Evolutionary conservation across 2,329 filamentous ascomycete genomes (phyloP), one percentile per base, ranked within the genome.

Genomic region (Chaetoscypha palmicola): DNA sequence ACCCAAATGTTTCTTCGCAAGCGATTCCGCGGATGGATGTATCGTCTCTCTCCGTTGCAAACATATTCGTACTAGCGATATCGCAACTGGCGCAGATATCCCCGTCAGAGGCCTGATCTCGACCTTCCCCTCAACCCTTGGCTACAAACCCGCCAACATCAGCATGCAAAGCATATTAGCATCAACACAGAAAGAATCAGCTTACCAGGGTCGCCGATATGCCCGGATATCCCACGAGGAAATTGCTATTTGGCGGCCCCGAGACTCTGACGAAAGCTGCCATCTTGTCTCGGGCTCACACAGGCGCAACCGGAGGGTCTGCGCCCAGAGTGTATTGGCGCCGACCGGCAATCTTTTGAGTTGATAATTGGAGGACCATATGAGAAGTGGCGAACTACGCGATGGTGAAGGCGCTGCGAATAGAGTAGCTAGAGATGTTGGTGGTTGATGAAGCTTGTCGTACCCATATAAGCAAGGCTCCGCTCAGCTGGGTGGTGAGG

Each of bases 171-270:
- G 17, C 32, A 21, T n/a, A 9, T 24, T 8, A 32, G 4, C 19
- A 26, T n/a, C 32, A 51, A 45, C 44, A 46, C 23, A 35, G 23
- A 11, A 23, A n/a, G 38, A 41, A 34, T 35, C 37, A 46, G 79
- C 87, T 69, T 76, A 96, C 90, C 78, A 96, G 68, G 28, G 92
- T 98, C 60, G 92, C 92, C 44, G 91, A 96, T 66, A 98, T 97
- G 57, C 92, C 92, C 44, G 92, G 92, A 67, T 97, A 98, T 58
- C 92, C 92, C 57, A 97, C 88, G 53, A 97, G 76, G 64, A 95
- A 96, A 69, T 86, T 92, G 69, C 88, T 92, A 70, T 98, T 98
- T 58, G 92, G 90, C 64, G 90, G 90, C 64, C 92, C 92, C 56
- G 89, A 94, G 69, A 98, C 89, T 76, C 92, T 85, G 71, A 98